Evolutionary conservation across 371 early-diverging fungal genomes (phyloP).

Genomic region (Lichtheimia ramosa): DNA sequence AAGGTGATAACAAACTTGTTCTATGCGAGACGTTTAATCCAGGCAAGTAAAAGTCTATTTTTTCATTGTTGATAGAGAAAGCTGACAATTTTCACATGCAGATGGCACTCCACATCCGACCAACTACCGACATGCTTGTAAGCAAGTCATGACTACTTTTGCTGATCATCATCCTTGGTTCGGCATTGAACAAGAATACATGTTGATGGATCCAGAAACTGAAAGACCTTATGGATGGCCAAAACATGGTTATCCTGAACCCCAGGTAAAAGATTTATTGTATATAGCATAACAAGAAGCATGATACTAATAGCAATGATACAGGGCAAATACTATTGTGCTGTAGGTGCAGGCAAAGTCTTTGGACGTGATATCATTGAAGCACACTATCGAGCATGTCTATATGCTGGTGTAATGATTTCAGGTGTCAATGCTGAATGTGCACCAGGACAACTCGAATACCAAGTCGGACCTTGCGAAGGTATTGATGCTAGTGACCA

Average conservation of each 20-base stretch:
- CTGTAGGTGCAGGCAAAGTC: constrained; percentile 51
- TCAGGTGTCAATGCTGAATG: constrained; percentile 61
- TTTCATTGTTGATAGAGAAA: constrained; percentile 1
- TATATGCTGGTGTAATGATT: constrained; percentile 59
- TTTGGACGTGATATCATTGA: constrained; percentile 63
- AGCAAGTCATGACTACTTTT: constrained; percentile 42
- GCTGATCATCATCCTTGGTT: constrained; percentile 56
- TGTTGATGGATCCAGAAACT: constrained; percentile 56
- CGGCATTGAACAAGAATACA: constrained; percentile 65
- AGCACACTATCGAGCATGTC: constrained; percentile 61
- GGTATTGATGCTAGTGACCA: constrained; percentile 59
- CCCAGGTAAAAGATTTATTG: constrained; percentile 36
- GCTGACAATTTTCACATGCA: not conserved
- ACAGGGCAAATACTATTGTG: constrained; percentile 59
- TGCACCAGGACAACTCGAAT: constrained; percentile 64
- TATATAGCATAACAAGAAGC: constrained; percentile 12
- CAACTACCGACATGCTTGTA: constrained; percentile 44
- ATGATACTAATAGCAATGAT: too few relatives aligned
- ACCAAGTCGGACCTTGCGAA: constrained; percentile 62
- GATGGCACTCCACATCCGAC: constrained; percentile 52
- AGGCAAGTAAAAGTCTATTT: constrained; percentile 10
- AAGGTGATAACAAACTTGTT: constrained; percentile 41
- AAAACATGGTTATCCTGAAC: constrained; percentile 57
- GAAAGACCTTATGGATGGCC: constrained; percentile 60
- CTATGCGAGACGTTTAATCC: constrained; percentile 21